Base-by-base conservation (phyloP, 208 protist species). In the Leishmania martiniquensis region DNA sequence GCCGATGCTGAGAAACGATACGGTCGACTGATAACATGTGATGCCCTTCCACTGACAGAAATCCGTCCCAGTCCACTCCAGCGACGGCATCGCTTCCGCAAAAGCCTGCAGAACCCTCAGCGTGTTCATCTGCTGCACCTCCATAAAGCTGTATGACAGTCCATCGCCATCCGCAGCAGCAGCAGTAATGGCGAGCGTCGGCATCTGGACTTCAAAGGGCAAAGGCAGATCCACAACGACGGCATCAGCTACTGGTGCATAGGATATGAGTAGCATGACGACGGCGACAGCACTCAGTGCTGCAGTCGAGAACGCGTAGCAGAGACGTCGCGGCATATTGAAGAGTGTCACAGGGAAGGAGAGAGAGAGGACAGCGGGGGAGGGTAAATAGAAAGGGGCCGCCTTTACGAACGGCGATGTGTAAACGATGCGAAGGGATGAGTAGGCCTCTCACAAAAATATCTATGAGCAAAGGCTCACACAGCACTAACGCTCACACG, bases 101-200 rank as follows among this genome's bases (percentile, higher is more conserved):
- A 75, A 75, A n/a, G 47, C 71, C 49, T 49, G 71, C 71, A 75
- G 29, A 2, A 60, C 54, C 37, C 10, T 29, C 37, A 59, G 71
- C 52, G 71, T 75, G 39, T 63, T 63, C 22, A 1, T 29, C 1
- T 2, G 5, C 71, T 75, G 67, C 4, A 20, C 42, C 4, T 0
- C 17, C 44, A 44, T 72, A 9, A 67, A 67, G 3, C 34, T 29
- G 62, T 37, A 67, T 12, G 3, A 10, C 3, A 10, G 9, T 12
- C 10, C 55, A n/a, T n/a, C n/a, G n/a, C n/a, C n/a, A n/a, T n/a
- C n/a, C n/a, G n/a, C n/a, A n/a, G n/a, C n/a, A n/a, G n/a, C n/a
- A n/a, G n/a, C n/a, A 60, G 22, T 0, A 37, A 0, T 0, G 55
- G 3, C 7, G 55, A 29, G 0, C 10, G 0, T 17, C n/a, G 55